Conservation (phyloP, 2,329 filamentous ascomycete genomes). For the Hypoxylon sp. region DNA sequence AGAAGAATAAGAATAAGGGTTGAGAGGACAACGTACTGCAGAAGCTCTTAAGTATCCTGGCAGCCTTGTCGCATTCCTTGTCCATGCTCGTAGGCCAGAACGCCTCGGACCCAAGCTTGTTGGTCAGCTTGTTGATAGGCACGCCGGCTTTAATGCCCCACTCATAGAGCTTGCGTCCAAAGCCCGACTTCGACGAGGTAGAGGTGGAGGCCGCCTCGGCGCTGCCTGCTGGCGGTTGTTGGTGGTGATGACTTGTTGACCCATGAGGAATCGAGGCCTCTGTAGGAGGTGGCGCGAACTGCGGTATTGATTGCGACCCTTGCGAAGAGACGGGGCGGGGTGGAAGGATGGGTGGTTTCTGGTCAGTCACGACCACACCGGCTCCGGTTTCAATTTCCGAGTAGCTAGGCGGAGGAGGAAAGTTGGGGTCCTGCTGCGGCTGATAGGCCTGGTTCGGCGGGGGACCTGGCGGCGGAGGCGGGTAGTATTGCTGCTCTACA, state of each 20-base stretch:
- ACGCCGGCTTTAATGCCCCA: constrained; percentile 65
- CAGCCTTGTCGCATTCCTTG: constrained; percentile 92
- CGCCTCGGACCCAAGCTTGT: constrained; percentile 84
- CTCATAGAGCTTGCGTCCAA: constrained; percentile 42
- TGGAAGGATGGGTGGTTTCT: constrained; percentile 40
- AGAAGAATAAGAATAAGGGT: neutral
- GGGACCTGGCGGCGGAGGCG: constrained; percentile 36
- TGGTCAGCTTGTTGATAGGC: constrained; percentile 84
- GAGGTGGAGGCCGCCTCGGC: constrained; percentile 4
- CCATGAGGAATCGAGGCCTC: constrained; percentile 7
- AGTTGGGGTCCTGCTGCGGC: constrained; percentile 17
- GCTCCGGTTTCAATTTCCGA: constrained; percentile 22
- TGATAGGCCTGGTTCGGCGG: constrained; percentile 21
- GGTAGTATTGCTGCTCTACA: constrained; percentile 34
- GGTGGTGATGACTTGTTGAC: constrained; percentile 1
- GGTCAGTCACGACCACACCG: constrained; percentile 25
- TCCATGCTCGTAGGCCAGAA: constrained; percentile 90
- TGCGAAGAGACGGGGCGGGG: constrained; percentile 33
- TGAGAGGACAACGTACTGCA: constrained; percentile 72
- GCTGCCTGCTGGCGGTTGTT: constrained; percentile 6
- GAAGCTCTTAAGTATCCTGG: constrained; percentile 84
- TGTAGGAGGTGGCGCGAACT: constrained; percentile 34
- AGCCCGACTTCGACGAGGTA: constrained; percentile 29
- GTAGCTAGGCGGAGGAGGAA: constrained; percentile 41
- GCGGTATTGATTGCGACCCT: constrained; percentile 24